Evolutionary conservation across 2,329 filamentous ascomycete genomes (phyloP).

Genomic region (Colletotrichum musae): DNA sequence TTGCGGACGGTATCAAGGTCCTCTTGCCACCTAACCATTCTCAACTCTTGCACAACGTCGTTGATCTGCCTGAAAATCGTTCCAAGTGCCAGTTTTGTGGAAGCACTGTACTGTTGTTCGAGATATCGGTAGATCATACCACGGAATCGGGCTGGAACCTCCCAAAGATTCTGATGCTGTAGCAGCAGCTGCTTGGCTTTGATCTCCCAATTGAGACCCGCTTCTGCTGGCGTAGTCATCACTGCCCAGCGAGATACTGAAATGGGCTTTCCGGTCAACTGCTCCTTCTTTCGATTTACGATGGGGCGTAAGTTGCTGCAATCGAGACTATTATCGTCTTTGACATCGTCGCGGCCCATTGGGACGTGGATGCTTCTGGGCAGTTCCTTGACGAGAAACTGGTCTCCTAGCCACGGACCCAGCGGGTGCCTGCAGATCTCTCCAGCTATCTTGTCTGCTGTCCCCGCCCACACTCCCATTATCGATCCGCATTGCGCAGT

Average conservation of each 20-base stretch:
- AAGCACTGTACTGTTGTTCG: slow-evolving; percentile 66
- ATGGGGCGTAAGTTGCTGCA: not conserved
- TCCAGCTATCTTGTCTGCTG: not conserved
- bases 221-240: not conserved
- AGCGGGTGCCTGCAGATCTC: slow-evolving; percentile 8
- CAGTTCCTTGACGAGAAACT: slow-evolving; percentile 3
- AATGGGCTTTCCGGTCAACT: slow-evolving; percentile 69
- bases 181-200: slow-evolving; percentile 38
- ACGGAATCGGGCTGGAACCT: slow-evolving; percentile 68
- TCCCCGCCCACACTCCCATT: slow-evolving; percentile 7
- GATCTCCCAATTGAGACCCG: not conserved
- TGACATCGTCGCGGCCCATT: not conserved
- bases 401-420: slow-evolving; percentile 6
- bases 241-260: slow-evolving; percentile 24
- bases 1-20: slow-evolving; percentile 62
- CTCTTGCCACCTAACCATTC: slow-evolving; percentile 70
- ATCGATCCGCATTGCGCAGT: slow-evolving; percentile 36
- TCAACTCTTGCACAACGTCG: slow-evolving; percentile 64
- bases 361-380: slow-evolving; percentile 16
- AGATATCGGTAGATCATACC: slow-evolving; percentile 78
- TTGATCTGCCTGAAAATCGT: slow-evolving; percentile 65
- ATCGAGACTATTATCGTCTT: not conserved
- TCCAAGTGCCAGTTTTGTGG: slow-evolving; percentile 63
- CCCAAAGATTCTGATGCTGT: slow-evolving; percentile 68
- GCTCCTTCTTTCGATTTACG: slow-evolving; percentile 51